Percentiles rank a stretch among this genome's conserved stretches.
These are phyloP conservation scores for Rhipidocladum racemiflorum DNA, from an alignment of 176 grass and related monocot genomes.

Conservation along the genomic window DNA sequence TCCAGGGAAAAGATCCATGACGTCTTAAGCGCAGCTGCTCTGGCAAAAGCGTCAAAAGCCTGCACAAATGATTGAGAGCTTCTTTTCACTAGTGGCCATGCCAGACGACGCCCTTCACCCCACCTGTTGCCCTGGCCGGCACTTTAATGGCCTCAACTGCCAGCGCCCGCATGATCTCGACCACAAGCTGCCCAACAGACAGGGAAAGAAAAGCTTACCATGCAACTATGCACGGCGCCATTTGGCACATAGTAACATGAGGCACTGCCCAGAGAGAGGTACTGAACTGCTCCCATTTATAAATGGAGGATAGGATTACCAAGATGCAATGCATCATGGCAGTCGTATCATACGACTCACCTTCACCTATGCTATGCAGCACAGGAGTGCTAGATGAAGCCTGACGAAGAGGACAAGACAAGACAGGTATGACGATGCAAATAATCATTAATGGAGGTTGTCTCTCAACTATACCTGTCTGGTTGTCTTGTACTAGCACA, in stretches of 20 bases:
- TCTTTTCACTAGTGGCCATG: conserved; percentile 10
- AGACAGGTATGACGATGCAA: conserved; percentile 1
- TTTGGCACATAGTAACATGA: neutral
- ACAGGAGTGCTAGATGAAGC: neutral
- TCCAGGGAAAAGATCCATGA: conserved; percentile 31
- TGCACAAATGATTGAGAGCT: conserved; percentile 34
- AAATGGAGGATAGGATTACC: neutral
- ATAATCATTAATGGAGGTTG: conserved; percentile 40
- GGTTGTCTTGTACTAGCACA: conserved; percentile 38
- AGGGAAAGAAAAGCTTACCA: neutral
- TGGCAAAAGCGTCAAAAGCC: conserved; percentile 29
- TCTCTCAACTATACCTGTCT: conserved; percentile 34
- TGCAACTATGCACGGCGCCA: conserved; percentile 15
- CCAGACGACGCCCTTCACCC: conserved; percentile 36
- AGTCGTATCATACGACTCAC: neutral
- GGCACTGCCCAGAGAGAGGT: neutral
- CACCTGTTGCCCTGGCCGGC: conserved; percentile 19
- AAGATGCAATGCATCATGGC: neutral
- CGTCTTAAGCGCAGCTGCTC: conserved; percentile 27
- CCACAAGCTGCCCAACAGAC: conserved; percentile 25
- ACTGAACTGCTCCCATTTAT: neutral
- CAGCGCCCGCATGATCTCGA: conserved; percentile 31
- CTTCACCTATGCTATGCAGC: neutral
- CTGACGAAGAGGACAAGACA: neutral
- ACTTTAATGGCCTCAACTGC: conserved; percentile 32